A percentile compares a stretch with the other conserved stretches of the same genome.
phyloP scores from a whole-genome alignment of 2,329 filamentous ascomycete genomes.

The Diaporthe citriasiana region DNA sequence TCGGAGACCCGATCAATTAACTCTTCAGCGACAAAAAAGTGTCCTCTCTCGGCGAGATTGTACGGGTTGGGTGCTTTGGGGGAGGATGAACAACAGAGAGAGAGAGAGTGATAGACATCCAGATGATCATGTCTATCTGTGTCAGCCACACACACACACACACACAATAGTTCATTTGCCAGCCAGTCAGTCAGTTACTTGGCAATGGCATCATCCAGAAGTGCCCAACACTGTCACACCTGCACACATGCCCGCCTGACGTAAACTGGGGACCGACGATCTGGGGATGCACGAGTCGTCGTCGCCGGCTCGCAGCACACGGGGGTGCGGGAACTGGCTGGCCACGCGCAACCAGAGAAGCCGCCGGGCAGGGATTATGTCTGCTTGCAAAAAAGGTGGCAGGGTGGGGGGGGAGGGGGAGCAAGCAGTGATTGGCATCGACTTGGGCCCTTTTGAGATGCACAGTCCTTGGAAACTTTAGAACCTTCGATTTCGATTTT shows the following conservation, averaged over 20 bases:
- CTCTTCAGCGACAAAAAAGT: neutral
- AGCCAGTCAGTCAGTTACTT: neutral
- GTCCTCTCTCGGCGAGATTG: neutral
- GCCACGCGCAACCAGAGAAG: too few relatives aligned
- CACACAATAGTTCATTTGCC: neutral
- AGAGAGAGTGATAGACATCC: neutral
- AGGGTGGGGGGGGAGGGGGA: neutral
- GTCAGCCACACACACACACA: neutral
- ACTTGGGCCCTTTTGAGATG: neutral
- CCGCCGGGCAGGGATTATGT: slow-evolving; percentile 8
- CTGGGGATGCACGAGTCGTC: slow-evolving; percentile 31
- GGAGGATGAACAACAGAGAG: too few relatives aligned
- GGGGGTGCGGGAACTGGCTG: too few relatives aligned
- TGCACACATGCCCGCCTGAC: slow-evolving; percentile 3
- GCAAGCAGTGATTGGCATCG: slow-evolving; percentile 1
- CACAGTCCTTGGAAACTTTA: neutral
- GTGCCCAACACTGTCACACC: slow-evolving; percentile 1
- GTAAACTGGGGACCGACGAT: slow-evolving; percentile 18
- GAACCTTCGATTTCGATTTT: slow-evolving; percentile 26
- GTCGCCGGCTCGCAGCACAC: slow-evolving; percentile 11
- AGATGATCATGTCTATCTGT: neutral
- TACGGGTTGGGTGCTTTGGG: neutral
- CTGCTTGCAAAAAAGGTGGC: neutral
- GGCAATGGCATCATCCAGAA: slow-evolving; percentile 23
- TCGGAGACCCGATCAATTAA: neutral